Base-by-base conservation (phyloP, 2,329 filamentous ascomycete genomes). In the Clarireedia hainanense region DNA sequence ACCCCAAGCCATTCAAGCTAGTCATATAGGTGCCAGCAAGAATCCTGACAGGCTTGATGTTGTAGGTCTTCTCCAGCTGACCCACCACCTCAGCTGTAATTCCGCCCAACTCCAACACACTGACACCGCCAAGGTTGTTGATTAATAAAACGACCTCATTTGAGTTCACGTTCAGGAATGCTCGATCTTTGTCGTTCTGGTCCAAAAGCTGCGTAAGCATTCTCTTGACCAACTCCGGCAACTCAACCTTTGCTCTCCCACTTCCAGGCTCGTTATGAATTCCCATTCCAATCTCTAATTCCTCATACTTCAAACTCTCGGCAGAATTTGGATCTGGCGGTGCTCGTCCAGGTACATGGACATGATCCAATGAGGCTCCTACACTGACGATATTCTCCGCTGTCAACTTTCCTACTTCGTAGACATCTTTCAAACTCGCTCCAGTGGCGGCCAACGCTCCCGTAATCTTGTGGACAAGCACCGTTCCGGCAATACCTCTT, bases 401-500 rank as follows among this genome's bases (percentile, higher is more conserved):
- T 3, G 83, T 81, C 50, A 90, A 73, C 65, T 84, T 78, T 6
- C 90, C 91, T 10, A 91, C 81, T 60, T 78, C 76, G 58, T 84
- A 80, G 3, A 95, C 88, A 56, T 95, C 81, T 23, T 84, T 78
- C 60, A 96, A 74, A 47, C 76, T 75, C 7, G 73, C 74, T 61
- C 89, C 90, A 63, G 76, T 78, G 27, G 86, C 88, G 4, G 91
- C 91, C 64, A 95, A 71, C 6, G 91, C 92, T 9, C 92, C 91
- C 14, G 86, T 80, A 67, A 95, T 88, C 78, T 97, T 96, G 64
- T 91, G 80, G n/a, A 96, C 88, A 24, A 96, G 75, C 40, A 95
- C 89, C 5, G 91, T 95, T 34, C 92, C 92, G 3, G 90, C 91
- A 70, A 97, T 94, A 52, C 92, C 92, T 67, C 92, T 80, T 51